Conservation (phyloP, 2,329 filamentous ascomycete species). For the Cryoendolithus antarcticus region DNA sequence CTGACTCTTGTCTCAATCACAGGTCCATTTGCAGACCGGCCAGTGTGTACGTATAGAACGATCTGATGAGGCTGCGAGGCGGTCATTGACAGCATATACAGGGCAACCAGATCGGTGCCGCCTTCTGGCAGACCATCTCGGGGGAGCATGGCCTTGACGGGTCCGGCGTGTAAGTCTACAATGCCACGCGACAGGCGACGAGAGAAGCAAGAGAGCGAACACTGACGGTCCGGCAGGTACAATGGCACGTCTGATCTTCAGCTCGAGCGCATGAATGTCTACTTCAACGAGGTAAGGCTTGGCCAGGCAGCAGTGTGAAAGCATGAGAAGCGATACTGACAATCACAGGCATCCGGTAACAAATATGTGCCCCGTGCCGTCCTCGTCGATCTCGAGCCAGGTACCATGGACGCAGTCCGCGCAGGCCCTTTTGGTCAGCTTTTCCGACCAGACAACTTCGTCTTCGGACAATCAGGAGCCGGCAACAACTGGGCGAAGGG, state of each 20-base stretch:
- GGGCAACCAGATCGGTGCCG: constrained; percentile 99
- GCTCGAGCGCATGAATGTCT: constrained; percentile 99
- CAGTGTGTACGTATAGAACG: constrained; percentile 71
- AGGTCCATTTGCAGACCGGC: constrained; percentile 99
- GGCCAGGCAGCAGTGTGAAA: constrained; percentile 2
- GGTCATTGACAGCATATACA: constrained; percentile 29
- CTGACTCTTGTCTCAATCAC: constrained; percentile 42
- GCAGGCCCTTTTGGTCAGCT: constrained; percentile 96
- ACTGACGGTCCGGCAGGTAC: constrained; percentile 50
- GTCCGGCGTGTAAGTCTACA: constrained; percentile 70
- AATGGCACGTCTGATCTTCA: constrained; percentile 97
- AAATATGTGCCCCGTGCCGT: constrained; percentile 99
- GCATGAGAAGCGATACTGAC: constrained; percentile 15
- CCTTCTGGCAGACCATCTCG: constrained; percentile 69
- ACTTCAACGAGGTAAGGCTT: constrained; percentile 76
- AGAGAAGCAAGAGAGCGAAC: neutral
- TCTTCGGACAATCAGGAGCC: constrained; percentile 98
- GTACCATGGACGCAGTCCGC: constrained; percentile 99
- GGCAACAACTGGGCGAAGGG: constrained; percentile 99
- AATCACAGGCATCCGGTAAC: constrained; percentile 72
- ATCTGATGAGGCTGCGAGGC: constrained; percentile 4
- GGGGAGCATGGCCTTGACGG: constrained; percentile 87
- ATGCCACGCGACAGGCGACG: neutral
- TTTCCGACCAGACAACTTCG: constrained; percentile 99
- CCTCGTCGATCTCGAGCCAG: constrained; percentile 97